These are phyloP conservation scores for Erythrophleum fordii DNA, from an alignment of 306 rosid genomes.

Conservation along the genomic window DNA sequence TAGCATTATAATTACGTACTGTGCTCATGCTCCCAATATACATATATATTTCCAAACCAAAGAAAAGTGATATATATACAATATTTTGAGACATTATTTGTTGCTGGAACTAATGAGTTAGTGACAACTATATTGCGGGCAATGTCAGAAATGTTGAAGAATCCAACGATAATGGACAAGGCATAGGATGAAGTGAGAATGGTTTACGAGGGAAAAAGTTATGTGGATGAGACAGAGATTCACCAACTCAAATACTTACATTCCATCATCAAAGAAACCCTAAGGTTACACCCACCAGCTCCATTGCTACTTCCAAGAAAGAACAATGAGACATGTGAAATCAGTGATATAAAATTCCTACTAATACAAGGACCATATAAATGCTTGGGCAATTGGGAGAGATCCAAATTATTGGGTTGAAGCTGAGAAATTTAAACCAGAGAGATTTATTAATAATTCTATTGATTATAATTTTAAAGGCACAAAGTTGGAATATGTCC, in stretches of 20 bases:
- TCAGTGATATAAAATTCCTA: constrained; percentile 35
- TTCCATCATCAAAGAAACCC: constrained; percentile 37
- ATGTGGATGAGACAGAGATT: constrained; percentile 34
- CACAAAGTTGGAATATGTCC: constrained; percentile 29
- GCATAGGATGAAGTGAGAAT: constrained; percentile 46
- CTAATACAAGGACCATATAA: not conserved
- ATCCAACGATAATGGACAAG: constrained; percentile 43
- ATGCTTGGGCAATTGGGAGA: not conserved
- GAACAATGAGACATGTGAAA: constrained; percentile 24
- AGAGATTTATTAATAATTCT: too few relatives aligned
- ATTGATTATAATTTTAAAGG: constrained; percentile 24
- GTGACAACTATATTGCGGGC: constrained; percentile 38
- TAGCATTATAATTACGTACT: too few relatives aligned
- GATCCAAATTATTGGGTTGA: too few relatives aligned
- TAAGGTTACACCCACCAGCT: constrained; percentile 39
- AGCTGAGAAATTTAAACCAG: too few relatives aligned
- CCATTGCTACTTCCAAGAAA: constrained; percentile 44
- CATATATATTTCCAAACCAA: not conserved
- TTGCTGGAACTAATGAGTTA: constrained; percentile 43
- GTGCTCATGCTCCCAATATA: too few relatives aligned
- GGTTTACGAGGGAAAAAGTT: constrained; percentile 22
- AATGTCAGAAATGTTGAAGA: constrained; percentile 47
- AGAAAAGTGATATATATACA: not conserved
- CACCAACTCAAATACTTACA: constrained; percentile 33
- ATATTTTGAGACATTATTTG: constrained; percentile 41